Evolutionary conservation across 805 yeast genomes (phyloP).

Genomic region (Ogataea glucozyma): DNA sequence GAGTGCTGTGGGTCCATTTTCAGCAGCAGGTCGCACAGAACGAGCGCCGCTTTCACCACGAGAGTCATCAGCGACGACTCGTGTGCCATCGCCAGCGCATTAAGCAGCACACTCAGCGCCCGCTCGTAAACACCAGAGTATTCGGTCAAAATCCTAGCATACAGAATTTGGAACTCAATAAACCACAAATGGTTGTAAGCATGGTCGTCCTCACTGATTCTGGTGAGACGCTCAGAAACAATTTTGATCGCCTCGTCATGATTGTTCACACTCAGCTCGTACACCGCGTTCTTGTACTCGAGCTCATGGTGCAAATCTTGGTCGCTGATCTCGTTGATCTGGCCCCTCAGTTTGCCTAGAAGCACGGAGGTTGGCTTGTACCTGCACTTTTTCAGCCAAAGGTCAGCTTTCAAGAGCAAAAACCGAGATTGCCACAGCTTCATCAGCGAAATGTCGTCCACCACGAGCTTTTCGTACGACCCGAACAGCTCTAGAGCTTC

Average conservation of each 20-base stretch:
- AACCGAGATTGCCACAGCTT: slow-evolving; percentile 44
- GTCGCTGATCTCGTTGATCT: slow-evolving; percentile 37
- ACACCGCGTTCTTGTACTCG: slow-evolving; percentile 26
- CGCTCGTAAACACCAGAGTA: slow-evolving; percentile 46
- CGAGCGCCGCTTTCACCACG: slow-evolving; percentile 47
- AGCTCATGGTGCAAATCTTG: slow-evolving; percentile 33
- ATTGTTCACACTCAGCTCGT: slow-evolving; percentile 26
- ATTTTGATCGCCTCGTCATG: slow-evolving; percentile 25
- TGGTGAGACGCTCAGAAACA: slow-evolving; percentile 23
- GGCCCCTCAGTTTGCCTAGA: slow-evolving; percentile 32
- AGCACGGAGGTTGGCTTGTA: slow-evolving; percentile 37
- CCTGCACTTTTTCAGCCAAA: slow-evolving; percentile 42
- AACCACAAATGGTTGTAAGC: slow-evolving; percentile 43
- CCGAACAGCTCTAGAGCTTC: slow-evolving; percentile 39
- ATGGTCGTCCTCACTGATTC: slow-evolving; percentile 25
- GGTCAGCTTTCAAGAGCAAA: slow-evolving; percentile 40
- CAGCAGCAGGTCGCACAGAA: slow-evolving; percentile 47
- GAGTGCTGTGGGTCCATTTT: slow-evolving; percentile 34
- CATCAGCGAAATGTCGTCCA: slow-evolving; percentile 40
- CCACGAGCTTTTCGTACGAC: slow-evolving; percentile 28
- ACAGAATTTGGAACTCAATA: slow-evolving; percentile 48
- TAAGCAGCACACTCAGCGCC: slow-evolving; percentile 50
- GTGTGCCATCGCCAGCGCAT: slow-evolving; percentile 50
- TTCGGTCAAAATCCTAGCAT: slow-evolving; percentile 44
- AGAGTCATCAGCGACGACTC: slow-evolving; percentile 46